Base-by-base conservation (phyloP, 805 yeast genomes). In the Candida endomychidarum region DNA sequence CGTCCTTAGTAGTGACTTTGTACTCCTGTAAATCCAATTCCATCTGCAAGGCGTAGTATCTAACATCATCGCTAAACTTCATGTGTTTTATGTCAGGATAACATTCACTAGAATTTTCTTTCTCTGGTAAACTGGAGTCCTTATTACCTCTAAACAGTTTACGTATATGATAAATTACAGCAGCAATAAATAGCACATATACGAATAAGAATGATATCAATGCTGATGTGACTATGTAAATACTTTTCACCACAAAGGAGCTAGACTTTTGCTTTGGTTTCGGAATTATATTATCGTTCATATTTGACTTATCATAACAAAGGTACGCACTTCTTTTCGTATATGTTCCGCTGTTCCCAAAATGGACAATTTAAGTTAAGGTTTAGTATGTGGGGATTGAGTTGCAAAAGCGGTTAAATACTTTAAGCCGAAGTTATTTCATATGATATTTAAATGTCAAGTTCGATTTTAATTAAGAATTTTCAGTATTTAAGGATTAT, bases 1-100 rank as follows among this genome's bases (percentile, higher is more conserved):
- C 96, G 59, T 93, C 98, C 11, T 70, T 69, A 0, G 98, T 90
- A 8, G 77, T 67, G 2, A 89, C 67, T 22, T 70, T 74, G 54
- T 76, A 78, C 40, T 74, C 80, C 32, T 72, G 74, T 25, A 88
- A 65, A 11, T 74, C 80, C 12, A 86, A 63, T 0, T 80, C 85
- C 36, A 81, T 62, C 21, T 81, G 69, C 27, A 67, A 63, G 11
- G 84, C 82, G 55, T 90, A 91, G 56, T 85, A 87, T 18, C 75
- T 58, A 36, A 91, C 62, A 46, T 82, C 81, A 16, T 49, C 48
- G 8, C 62, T 51, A 16, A 59, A 46, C 41, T 66, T 65, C 60
- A 69, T 51, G 5, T 48, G 38, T 25, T 61, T 52, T 9, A 61
- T 40, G 43, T 67, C 53, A 2, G 70, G 70, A 42, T 56, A 69